Base-by-base conservation (phyloP, 2,329 filamentous ascomycete genomes). In the Alternaria brassicae region DNA sequence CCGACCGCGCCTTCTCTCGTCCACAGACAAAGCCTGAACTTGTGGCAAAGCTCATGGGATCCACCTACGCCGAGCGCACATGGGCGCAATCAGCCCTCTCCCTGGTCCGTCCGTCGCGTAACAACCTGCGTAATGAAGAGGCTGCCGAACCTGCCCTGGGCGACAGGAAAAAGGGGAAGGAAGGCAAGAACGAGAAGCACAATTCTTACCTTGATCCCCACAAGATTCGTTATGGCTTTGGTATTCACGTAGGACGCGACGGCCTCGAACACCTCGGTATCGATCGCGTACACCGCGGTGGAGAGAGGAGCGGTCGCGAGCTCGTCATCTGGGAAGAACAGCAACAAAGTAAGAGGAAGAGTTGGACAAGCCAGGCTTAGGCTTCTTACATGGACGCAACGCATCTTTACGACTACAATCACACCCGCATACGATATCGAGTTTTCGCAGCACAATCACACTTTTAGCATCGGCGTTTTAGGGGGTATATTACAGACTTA, bases 1-100 rank as follows among this genome's bases (percentile, higher is more conserved):
- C 85, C 5, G 93, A 97, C 71, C 83, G 88, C 9, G 86, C 90
- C 0, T 94, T 97, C 73, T 84, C 88, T 50, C 85, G 88, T 36
- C 86, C 89, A 3, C 82, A 83, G 27, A 88, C 84, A n/a, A 89
- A 88, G 64, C 81, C 81, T 0, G 89, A 93, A 64, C 83, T 97
- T 19, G 84, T 89, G 21, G 87, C 85, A 0, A 82, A 90, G 40
- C 80, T 97, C 2, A 88, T 91, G 50, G 82, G 86, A 41, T 79
- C 81, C 73, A 53, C 81, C 78, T 65, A 83, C 78, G 56, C 83
- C 83, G 76, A 85, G 41, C 65, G 72, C 48, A 70, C 64, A 9
- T 74, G 69, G 69, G 61, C 65, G 9, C 70, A 67, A 28, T 67
- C 65, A 2, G 63, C 77, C 6, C 68, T 68, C 4, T 67, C 62